Base-by-base conservation (phyloP, 2,329 filamentous ascomycete species). In the Elsinoe batatas region DNA sequence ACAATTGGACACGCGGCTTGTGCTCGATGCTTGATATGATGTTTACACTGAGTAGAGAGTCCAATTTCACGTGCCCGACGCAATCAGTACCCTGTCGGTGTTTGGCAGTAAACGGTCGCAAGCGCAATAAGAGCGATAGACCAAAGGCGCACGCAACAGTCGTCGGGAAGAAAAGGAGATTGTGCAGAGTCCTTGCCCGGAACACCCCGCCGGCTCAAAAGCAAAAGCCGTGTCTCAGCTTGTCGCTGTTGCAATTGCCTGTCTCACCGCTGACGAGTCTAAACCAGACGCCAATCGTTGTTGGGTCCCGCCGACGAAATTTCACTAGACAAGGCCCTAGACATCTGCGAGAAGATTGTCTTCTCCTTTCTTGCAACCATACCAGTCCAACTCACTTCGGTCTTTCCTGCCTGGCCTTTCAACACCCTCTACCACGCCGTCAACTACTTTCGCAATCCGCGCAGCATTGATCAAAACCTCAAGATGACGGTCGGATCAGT, bases 401-500 rank as follows among this genome's bases (percentile, higher is more conserved):
- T 51, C 33, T 35, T 51, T 37, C 33, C 47, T 33, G 32, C 33
- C 47, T 38, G 47, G 47, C 47, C 47, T 18, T 33, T 51, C 33
- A 37, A 51, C 10, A 33, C 32, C 15, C 11, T 51, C 32, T 51
- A 37, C 47, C 11, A 35, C 47, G 47, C 47, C 11, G 18, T 51
- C 32, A 20, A 15, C 11, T 37, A 37, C 17, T 18, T 51, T n/a
- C 18, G 15, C 32, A 18, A n/a, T 26, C 33, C 44, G 17, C 13
- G 44, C 44, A 30, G 10, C 44, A 18, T 33, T 18, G 15, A 33
- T 51, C 7, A 11, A 17, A n/a, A 18, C 37, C 13, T 13, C 53
- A 63, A 35, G 56, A 94, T 94, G 88, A 74, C 85, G 70, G 80
- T 87, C 64, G 88, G 89, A 76, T 93, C 90, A 60, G 88, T 95